Evolutionary conservation across 129 eudicot genomes (phyloP), one percentile per base, ranked within the genome.

Genomic region (Lactuca sativa): DNA sequence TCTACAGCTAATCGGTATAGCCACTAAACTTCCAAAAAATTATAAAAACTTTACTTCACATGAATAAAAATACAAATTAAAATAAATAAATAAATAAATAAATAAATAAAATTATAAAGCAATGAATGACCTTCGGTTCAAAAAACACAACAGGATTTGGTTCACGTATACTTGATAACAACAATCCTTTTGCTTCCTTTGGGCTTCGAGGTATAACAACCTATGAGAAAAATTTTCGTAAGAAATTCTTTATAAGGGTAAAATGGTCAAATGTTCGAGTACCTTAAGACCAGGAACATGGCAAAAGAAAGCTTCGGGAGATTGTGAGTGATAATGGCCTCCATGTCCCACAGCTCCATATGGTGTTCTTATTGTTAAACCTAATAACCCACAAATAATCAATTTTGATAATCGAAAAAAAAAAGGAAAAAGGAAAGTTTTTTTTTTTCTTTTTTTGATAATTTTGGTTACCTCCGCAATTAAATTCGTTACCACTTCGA

Each of bases 301-400:
- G 75, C 99, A 93, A 82, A 93, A 93, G 75, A 93, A 93, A 37
- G 99, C 92, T 82, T 93, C 99, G 16, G 99, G 99, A 41, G 99
- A 93, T 64, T 93, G 99, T 56, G 99, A 93, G 70, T 93, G 99
- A 80, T 93, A 93, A 75, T 83, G 97, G 2, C 90, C 95, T 4
- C 99, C 99, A 58, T 93, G 99, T 33, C 95, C 99, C 55, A 93
- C 99, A 57, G 99, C 99, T 59, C 99, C 99, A 82, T 93, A 93
- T 57, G 99, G 97, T 56, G 99, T 90, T 78, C 99, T 83, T 70
- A 93, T 84, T 38, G 99, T 90, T 72, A 90, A 83, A 72, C 99
- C 97, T 93, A 71, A 9, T 18, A 75, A 57, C 37, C 47, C 77
- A 78, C 57, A 75, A 17, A 12, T 4, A 65, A 72, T 38, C 9